Base-by-base conservation (phyloP, 2,329 filamentous ascomycete species). In the Hypocrella siamensis region DNA sequence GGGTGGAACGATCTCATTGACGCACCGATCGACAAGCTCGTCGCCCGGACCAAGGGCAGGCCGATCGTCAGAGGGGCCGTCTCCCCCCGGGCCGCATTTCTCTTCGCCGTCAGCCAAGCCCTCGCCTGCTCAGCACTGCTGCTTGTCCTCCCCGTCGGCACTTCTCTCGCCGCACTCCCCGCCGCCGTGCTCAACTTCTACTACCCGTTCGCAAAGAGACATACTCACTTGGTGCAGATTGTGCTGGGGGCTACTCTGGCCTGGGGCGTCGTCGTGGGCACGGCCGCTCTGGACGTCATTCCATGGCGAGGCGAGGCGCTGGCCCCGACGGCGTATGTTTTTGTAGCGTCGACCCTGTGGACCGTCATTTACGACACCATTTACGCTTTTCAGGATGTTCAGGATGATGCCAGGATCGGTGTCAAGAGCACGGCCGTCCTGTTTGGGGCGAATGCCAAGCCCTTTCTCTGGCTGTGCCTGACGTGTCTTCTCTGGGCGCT, bases 1-100 rank as follows among this genome's bases (percentile, higher is more conserved):
- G 45, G 44, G 8, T 54, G 52, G 52, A 52, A 56, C 40, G 53
- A 56, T 41, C 37, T 52, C 6, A 31, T 53, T 30, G 52, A 56
- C 38, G 48, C 45, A 16, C 45, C 46, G 10, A 40, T 56, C 24
- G 52, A 56, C 40, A 35, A 34, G 17, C 39, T 40, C 18, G 42
- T 55, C 16, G 28, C 44, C 3, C 50, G 52, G 22, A 51, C 48
- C 7, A 41, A 40, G 26, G 43, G 39, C 14, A 47, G 53, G 1
- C 52, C 52, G 15, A 53, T 56, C 25, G 42, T 49, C 2, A 44
- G 52, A 18, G 52, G 53, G 4, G 52, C 48, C 32, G 41, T 56
- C 24, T 43, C 44, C 2, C 40, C 40, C 1, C 33, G 28, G 0
- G 42, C 40, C 14, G 53, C 53, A 1, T 38, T 51, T 18, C 5